Base-by-base conservation (phyloP, 371 early-diverging fungal species). In the Haplosporangium sp. region DNA sequence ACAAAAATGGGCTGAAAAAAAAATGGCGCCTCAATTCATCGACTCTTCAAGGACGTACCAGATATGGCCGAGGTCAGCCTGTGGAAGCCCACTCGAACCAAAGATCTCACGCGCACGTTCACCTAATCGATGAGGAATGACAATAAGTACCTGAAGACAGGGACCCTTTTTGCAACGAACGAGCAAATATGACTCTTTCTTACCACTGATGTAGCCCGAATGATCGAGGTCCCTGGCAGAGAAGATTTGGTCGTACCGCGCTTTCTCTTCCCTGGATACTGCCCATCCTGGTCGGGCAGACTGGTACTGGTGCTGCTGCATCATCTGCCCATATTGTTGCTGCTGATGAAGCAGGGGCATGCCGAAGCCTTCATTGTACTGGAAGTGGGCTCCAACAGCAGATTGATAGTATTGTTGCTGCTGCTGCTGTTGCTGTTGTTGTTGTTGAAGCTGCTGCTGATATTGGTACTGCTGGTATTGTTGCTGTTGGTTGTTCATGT, bases 101-200 rank as follows among this genome's bases (percentile, higher is more conserved):
- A 97, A 95, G 46, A 96, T 91, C 59, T 94, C 91, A 53, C 89
- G 87, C 5, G 95, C 95, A 53, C 89, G 89, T 11, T 93, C 94
- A 23, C 94, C 89, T 82, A 46, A 10, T 13, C 20, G 4, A 12
- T 50, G 16, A 13, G 36, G 55, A 13, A 20, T 38, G 55, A 46
- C 11, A 47, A 52, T n/a, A 29, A 50, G 37, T 36, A 43, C 2
- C 21, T 9, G 18, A 13, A 21, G 13, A 57, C 13, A n/a, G n/a
- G n/a, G n/a, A n/a, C n/a, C n/a, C n/a, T n/a, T n/a, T n/a, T n/a
- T n/a, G n/a, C n/a, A n/a, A n/a, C n/a, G n/a, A n/a, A n/a, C n/a
- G n/a, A n/a, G n/a, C n/a, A n/a, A n/a, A n/a, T n/a, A n/a, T n/a
- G n/a, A n/a, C n/a, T n/a, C n/a, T n/a, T n/a, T 36, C 59, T 54